Base-by-base conservation (phyloP, 75 land plant genomes). In the Pinus tabuliformis region DNA sequence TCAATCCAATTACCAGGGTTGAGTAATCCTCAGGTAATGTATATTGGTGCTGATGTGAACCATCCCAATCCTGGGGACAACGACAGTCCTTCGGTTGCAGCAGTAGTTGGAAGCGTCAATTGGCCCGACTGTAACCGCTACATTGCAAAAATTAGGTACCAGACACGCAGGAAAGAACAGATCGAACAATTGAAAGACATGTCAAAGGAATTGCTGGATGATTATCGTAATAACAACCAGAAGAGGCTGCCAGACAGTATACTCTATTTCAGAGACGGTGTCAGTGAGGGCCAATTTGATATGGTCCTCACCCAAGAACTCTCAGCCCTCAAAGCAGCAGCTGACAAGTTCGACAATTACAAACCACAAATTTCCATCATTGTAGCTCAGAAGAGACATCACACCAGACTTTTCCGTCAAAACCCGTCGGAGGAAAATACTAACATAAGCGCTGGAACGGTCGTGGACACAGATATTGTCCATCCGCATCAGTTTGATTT, bases 11-110 rank as follows among this genome's bases (percentile, higher is more conserved):
- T 45, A 45, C 8, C 8, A 45, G 20, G 18, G 5, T 26, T 30
- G 9, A 59, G 54, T 12, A 68, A 76, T 2, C 24, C 37, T 13
- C 74, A 66, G 58, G 77, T 81, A 18, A 86, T 90, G 78, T 81
- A 82, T 28, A 75, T 90, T 62, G 93, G 91, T 1, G 90, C 87
- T 17, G 90, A 91, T 77, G 93, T 91, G 7, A 88, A 91, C 66
- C 88, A 86, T 77, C 93, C 93, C 2, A 57, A 11, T 4, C 11
- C 77, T 8, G 45, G 76, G 11, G 79, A 80, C 42, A 24, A 63
- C 21, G 21, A 66, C 5, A 73, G 81, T 30, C 90, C 85, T 5
- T 91, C 93, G 0, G 84, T 88, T 61, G 87, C 91, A 39, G 88
- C 91, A 42, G 83, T 91, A 21, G 91, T 86, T 7, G 91, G 78